Percentiles rank a stretch among this genome's conserved stretches.
phyloP scores from a whole-genome alignment of 352 stramenopile genomes.

The Phytophthora fragariae region DNA sequence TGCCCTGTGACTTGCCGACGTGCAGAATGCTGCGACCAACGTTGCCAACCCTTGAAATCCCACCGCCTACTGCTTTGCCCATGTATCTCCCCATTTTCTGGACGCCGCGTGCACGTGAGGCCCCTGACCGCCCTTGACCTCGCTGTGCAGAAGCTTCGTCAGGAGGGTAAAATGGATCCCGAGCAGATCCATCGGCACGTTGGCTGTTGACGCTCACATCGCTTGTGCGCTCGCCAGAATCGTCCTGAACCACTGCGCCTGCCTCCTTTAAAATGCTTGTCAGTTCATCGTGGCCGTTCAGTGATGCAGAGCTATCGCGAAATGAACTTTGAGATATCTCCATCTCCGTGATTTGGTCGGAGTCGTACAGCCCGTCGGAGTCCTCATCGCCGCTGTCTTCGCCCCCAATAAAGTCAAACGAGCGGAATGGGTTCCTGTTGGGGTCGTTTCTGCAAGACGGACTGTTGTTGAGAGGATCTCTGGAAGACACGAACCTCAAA shows the following conservation, averaged over 20 bases:
- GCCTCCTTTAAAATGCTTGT: conserved; percentile 36
- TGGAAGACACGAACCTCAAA: conserved; percentile 17
- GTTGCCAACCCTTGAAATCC: conserved; percentile 82
- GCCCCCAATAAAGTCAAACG: conserved; percentile 86
- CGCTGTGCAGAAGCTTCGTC: conserved; percentile 26
- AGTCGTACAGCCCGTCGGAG: conserved; percentile 80
- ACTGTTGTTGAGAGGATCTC: conserved; percentile 81
- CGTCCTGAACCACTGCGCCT: conserved; percentile 33
- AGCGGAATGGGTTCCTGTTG: conserved; percentile 52
- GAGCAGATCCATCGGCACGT: conserved; percentile 20
- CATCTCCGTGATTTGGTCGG: conserved; percentile 74
- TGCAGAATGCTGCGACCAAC: conserved; percentile 83
- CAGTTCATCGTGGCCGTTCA: conserved; percentile 47
- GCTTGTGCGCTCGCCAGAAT: conserved; percentile 10
- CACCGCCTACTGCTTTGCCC: conserved; percentile 77
- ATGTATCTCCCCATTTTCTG: conserved; percentile 84
- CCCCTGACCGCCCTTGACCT: conserved; percentile 29
- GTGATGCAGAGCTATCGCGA: conserved; percentile 40
- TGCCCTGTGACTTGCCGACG: conserved; percentile 58
- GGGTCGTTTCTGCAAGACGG: conserved; percentile 65
- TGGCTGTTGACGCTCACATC: conserved; percentile 21
- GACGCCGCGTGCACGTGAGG: conserved; percentile 53
- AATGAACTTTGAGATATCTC: conserved; percentile 69
- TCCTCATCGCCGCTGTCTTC: conserved; percentile 83
- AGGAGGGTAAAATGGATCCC: conserved; percentile 33